Evolutionary conservation across 441 rosid genomes (phyloP).

Genomic region (Adansonia grandidieri): DNA sequence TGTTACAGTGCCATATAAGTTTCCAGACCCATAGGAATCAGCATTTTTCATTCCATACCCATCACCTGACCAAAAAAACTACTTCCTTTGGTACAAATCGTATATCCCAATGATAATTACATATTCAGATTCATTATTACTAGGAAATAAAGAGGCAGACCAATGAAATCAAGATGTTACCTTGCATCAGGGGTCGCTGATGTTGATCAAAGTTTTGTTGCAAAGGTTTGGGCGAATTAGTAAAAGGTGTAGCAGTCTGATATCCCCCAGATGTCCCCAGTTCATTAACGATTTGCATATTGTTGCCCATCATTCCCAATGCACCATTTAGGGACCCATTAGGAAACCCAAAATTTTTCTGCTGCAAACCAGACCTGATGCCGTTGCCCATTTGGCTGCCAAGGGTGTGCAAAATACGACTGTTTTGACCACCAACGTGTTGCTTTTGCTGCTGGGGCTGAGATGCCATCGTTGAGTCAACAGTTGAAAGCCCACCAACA

Average conservation of each 20-base stretch:
- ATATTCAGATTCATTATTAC: slow-evolving; percentile 18
- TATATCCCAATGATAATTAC: slow-evolving; percentile 20
- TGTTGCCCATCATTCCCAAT: slow-evolving; percentile 69
- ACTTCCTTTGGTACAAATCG: slow-evolving; percentile 22
- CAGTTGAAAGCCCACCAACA: slow-evolving; percentile 69
- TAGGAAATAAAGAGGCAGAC: not conserved
- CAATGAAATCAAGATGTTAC: slow-evolving; percentile 46
- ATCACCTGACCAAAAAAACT: slow-evolving; percentile 66
- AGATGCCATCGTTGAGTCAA: slow-evolving; percentile 65
- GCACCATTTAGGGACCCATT: slow-evolving; percentile 74
- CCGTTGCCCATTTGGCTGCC: slow-evolving; percentile 85
- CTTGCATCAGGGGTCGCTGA: slow-evolving; percentile 66
- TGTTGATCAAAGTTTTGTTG: slow-evolving; percentile 76
- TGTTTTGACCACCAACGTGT: slow-evolving; percentile 72
- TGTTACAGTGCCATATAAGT: slow-evolving; percentile 60
- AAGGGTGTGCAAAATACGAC: slow-evolving; percentile 73
- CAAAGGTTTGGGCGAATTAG: slow-evolving; percentile 67
- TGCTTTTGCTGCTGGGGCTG: slow-evolving; percentile 82
- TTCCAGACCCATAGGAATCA: slow-evolving; percentile 75
- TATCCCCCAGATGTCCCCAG: slow-evolving; percentile 63
- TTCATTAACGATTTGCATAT: slow-evolving; percentile 64
- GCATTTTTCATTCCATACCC: slow-evolving; percentile 67
- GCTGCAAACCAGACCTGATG: slow-evolving; percentile 84
- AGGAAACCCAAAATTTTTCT: slow-evolving; percentile 70
- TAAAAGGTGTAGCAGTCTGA: slow-evolving; percentile 47